These are phyloP conservation scores for Emergomyces orientalis DNA, from an alignment of 2,329 filamentous ascomycete species.

Conservation along the genomic window DNA sequence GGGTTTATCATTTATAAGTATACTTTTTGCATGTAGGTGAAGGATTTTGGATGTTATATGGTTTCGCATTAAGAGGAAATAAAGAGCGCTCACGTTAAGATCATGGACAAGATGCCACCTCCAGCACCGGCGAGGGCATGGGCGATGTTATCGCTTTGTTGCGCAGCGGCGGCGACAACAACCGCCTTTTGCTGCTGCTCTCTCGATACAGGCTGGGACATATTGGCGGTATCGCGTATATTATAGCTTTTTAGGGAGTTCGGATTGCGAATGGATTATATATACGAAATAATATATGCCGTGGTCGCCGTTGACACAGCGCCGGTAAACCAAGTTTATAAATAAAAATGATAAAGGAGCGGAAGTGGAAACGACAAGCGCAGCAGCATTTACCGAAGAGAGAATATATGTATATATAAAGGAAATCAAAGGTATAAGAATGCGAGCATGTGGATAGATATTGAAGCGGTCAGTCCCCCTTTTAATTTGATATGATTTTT, in stretches of 20 bases:
- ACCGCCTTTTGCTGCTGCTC: constrained; percentile 30
- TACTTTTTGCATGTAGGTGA: constrained; percentile 4
- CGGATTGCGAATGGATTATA: neutral
- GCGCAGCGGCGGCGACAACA: constrained; percentile 54
- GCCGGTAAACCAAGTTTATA: neutral
- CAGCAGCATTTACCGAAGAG: neutral
- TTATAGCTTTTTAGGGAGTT: neutral
- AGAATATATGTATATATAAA: neutral
- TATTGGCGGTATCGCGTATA: constrained; percentile 15
- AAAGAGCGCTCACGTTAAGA: constrained; percentile 60
- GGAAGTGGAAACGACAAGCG: neutral
- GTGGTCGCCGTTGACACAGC: neutral
- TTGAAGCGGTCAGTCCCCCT: neutral
- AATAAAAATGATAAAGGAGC: neutral
- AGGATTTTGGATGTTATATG: neutral
- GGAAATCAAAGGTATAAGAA: neutral
- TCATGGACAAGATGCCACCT: constrained; percentile 90
- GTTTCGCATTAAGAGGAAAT: too few relatives aligned
- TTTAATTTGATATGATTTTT: neutral
- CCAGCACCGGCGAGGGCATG: constrained; percentile 89
- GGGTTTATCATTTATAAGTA: neutral
- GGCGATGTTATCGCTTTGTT: constrained; percentile 92
- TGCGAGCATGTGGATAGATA: neutral
- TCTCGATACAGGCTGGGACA: constrained; percentile 32
- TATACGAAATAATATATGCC: neutral